Conservation (phyloP, 345 rosid genomes). For the Salix koriyanagi region DNA sequence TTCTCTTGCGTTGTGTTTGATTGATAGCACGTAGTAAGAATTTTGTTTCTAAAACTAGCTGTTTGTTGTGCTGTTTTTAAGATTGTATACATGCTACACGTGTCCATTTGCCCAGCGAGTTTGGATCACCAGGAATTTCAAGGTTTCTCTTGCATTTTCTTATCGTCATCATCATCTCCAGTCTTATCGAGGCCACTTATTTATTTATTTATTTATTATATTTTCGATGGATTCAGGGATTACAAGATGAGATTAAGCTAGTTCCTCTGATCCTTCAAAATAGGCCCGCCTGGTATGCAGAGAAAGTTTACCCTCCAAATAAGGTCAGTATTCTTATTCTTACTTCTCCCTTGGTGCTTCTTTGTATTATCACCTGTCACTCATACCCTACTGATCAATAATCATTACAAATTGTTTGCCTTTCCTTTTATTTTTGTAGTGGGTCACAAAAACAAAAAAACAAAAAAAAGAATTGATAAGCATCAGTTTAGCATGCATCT, state of each 20-base stretch:
- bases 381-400: not conserved
- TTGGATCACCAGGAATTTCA: conserved; percentile 88
- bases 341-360: not conserved
- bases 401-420: not conserved
- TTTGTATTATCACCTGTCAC: not conserved
- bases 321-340: conserved; percentile 39
- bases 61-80: not conserved
- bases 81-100: conserved; percentile 55
- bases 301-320: conserved; percentile 70
- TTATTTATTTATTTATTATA: not conserved
- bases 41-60: not conserved
- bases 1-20: not conserved
- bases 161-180: too few species aligned
- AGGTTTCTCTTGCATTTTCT: conserved; percentile 33
- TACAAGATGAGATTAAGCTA: conserved; percentile 72
- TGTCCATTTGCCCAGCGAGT: conserved; percentile 90
- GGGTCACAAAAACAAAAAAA: too few species aligned
- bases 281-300: conserved; percentile 86
- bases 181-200: not conserved
- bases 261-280: conserved; percentile 70
- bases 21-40: not conserved
- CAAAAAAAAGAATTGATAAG: too few species aligned
- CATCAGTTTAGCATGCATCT: not conserved
- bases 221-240: conserved; percentile 46
- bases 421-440: not conserved